These are phyloP conservation scores for Lyophyllum decastes DNA, from an alignment of 768 basidiomycete genomes.

Conservation along the genomic window DNA sequence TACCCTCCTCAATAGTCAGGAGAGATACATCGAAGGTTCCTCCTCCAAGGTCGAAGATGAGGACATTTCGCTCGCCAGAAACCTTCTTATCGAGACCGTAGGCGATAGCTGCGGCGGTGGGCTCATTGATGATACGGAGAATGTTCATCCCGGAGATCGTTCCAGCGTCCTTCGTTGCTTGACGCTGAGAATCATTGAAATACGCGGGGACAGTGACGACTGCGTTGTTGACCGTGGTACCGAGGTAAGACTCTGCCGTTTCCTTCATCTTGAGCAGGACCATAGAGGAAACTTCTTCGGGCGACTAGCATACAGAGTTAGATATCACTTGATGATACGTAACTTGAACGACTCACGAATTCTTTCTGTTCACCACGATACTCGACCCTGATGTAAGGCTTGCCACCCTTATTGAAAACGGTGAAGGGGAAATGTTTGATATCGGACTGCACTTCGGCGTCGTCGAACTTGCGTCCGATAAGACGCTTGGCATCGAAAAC, in stretches of 20 bases:
- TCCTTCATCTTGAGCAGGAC: constrained; percentile 98
- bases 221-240: constrained; percentile 80
- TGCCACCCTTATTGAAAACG: constrained; percentile 82
- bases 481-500: constrained; percentile 99
- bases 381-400: constrained; percentile 85
- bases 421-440: constrained; percentile 94
- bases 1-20: constrained; percentile 94
- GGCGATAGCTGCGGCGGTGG: constrained; percentile 96
- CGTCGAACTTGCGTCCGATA: constrained; percentile 90
- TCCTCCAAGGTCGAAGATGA: constrained; percentile 98
- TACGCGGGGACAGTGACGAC: constrained; percentile 97
- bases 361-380: constrained; percentile 95
- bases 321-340: constrained; percentile 13
- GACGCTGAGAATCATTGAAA: constrained; percentile 99
- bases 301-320: constrained; percentile 57
- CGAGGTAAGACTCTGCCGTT: constrained; percentile 95
- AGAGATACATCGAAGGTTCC: constrained; percentile 99
- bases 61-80: constrained; percentile 86
- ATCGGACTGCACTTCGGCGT: constrained; percentile 81
- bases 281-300: constrained; percentile 99
- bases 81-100: constrained; percentile 98
- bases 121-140: constrained; percentile 98
- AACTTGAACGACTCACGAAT: constrained; percentile 61
- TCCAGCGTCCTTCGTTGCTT: constrained; percentile 98
- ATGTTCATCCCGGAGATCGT: constrained; percentile 93